Percentiles rank a stretch among this genome's conserved stretches.
These are phyloP conservation scores for Leccinum variicolor DNA, from an alignment of 768 basidiomycete genomes.

Conservation along the genomic window DNA sequence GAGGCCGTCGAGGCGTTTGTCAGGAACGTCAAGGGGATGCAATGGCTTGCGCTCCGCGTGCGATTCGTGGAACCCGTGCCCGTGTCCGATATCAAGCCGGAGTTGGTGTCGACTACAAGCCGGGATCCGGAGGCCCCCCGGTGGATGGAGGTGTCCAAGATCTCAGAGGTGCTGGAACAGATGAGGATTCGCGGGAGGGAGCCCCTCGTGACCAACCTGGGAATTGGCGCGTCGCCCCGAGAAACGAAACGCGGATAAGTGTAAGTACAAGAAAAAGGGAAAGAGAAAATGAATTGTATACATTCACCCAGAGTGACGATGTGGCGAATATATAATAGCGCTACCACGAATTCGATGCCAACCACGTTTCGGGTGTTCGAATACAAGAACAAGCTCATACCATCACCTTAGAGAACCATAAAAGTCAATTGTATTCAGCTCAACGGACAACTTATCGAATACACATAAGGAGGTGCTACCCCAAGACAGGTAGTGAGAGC, in stretches of 20 bases:
- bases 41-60: constrained; percentile 70
- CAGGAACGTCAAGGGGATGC: constrained; percentile 66
- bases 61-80: constrained; percentile 50
- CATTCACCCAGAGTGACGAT: background rate
- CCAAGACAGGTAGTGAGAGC: background rate
- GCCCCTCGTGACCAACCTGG: constrained; percentile 56
- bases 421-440: constrained; percentile 20
- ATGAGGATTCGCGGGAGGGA: constrained; percentile 59
- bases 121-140: background rate
- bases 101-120: background rate
- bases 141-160: constrained; percentile 68
- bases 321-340: no score
- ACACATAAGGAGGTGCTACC: constrained; percentile 17
- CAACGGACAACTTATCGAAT: constrained; percentile 16
- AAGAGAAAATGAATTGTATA: background rate
- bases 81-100: background rate
- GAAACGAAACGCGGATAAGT: background rate
- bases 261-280: no score
- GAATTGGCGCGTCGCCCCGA: constrained; percentile 48
- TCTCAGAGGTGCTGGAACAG: constrained; percentile 65
- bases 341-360: no score
- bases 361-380: no score
- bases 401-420: background rate
- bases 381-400: background rate
- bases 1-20: constrained; percentile 61